Evolutionary conservation across 2,329 filamentous ascomycete species (phyloP).

Genomic region (Penicillium sp.): DNA sequence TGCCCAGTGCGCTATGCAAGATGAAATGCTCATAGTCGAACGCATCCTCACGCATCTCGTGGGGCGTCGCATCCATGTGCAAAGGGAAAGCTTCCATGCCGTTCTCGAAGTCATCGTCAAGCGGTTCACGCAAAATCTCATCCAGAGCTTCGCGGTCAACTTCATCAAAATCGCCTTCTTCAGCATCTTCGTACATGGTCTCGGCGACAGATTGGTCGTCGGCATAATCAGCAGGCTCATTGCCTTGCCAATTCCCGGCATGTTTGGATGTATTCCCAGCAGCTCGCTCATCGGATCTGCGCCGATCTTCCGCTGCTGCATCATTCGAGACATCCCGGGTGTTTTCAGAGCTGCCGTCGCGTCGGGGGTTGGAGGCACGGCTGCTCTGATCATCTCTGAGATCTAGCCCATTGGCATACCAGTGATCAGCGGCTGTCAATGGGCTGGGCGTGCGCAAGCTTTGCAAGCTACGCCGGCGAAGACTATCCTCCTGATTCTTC

Average conservation of each 20-base stretch:
- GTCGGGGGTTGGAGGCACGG: constrained; percentile 35
- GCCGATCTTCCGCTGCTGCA: constrained; percentile 6
- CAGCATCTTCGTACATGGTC: constrained; percentile 45
- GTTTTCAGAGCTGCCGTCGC: constrained; percentile 37
- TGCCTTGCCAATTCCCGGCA: constrained; percentile 8
- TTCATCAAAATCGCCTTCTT: constrained; percentile 42
- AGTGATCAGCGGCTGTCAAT: constrained; percentile 69
- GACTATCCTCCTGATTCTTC: constrained; percentile 72
- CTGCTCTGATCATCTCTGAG: constrained; percentile 34
- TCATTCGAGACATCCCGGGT: constrained; percentile 10
- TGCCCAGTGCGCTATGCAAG: constrained; percentile 86
- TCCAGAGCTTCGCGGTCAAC: constrained; percentile 63
- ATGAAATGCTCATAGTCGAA: constrained; percentile 98
- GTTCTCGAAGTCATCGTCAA: constrained; percentile 41
- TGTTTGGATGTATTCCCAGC: constrained; percentile 1
- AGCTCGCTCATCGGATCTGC: constrained; percentile 3
- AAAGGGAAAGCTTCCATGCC: constrained; percentile 13
- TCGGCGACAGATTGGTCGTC: constrained; percentile 30
- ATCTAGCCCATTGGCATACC: constrained; percentile 47
- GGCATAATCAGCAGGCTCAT: constrained; percentile 24
- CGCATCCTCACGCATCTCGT: constrained; percentile 90
- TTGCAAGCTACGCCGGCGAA: constrained; percentile 73
- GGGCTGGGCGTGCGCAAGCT: constrained; percentile 74
- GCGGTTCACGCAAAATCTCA: constrained; percentile 50
- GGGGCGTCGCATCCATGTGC: constrained; percentile 62